Conservation (phyloP, 345 rosid genomes). For the Angophora floribunda region DNA sequence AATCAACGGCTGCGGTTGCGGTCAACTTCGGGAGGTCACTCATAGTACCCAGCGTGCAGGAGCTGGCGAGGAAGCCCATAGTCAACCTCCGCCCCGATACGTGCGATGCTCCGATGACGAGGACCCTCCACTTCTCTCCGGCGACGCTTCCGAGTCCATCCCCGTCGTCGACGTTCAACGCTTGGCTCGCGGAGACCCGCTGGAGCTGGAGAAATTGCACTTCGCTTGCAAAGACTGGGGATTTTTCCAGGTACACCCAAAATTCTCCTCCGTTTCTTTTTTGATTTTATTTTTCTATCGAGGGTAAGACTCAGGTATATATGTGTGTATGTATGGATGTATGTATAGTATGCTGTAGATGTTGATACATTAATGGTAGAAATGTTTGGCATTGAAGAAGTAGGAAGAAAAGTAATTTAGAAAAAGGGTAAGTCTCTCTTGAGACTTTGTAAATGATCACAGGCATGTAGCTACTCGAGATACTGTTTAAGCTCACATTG, state of each 20-base stretch:
- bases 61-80: constrained; percentile 19
- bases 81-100: constrained; percentile 27
- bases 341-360: background rate
- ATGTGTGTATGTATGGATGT: background rate
- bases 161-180: constrained; percentile 30
- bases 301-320: background rate
- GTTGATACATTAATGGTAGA: background rate
- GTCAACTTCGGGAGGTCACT: constrained; percentile 37
- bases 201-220: constrained; percentile 15
- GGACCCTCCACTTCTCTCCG: background rate
- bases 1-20: background rate
- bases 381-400: background rate
- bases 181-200: constrained; percentile 1
- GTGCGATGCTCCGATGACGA: constrained; percentile 3
- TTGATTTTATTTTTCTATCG: background rate
- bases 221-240: constrained; percentile 28
- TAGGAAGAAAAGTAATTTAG: background rate
- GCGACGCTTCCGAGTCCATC: constrained; percentile 1
- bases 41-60: constrained; percentile 38
- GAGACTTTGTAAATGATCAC: background rate
- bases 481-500: background rate
- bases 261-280: background rate
- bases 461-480: background rate
- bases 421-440: background rate
- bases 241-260: constrained; percentile 12